Conservation (phyloP, 2,329 filamentous ascomycete species). For the Diplodia intermedia region DNA sequence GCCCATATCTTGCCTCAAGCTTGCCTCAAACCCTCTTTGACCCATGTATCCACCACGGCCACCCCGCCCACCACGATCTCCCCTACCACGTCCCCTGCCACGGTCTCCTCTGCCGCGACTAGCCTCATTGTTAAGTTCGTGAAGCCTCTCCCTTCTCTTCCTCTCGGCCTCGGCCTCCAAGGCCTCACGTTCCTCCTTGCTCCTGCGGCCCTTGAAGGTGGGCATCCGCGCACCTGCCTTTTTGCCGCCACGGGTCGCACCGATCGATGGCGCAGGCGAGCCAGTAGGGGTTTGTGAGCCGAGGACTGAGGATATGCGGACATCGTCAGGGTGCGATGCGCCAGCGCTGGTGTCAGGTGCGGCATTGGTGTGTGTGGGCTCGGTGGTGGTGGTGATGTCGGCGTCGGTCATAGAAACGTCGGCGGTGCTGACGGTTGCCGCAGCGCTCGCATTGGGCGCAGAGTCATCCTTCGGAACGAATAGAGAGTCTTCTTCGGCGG, state of each 20-base stretch:
- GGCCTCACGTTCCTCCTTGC: conserved; percentile 54
- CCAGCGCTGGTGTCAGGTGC: conserved; percentile 22
- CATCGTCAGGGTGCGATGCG: conserved; percentile 13
- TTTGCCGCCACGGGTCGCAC: conserved; percentile 41
- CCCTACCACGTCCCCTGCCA: conserved; percentile 40
- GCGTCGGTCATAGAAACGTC: conserved; percentile 27
- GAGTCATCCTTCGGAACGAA: conserved; percentile 33
- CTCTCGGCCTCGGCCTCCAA: conserved; percentile 50
- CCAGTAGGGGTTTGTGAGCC: conserved; percentile 20
- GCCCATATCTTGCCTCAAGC: conserved; percentile 18
- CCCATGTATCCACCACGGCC: conserved; percentile 53
- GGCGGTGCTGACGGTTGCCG: neutral
- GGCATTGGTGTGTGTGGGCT: conserved; percentile 1
- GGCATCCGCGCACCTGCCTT: conserved; percentile 44
- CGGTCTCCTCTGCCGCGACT: conserved; percentile 36
- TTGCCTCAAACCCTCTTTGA: conserved; percentile 4
- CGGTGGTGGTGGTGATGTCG: conserved; percentile 9
- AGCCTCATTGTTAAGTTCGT: conserved; percentile 44
- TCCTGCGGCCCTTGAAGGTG: conserved; percentile 53
- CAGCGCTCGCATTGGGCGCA: conserved; percentile 1
- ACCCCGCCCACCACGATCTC: conserved; percentile 40
- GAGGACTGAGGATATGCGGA: conserved; percentile 10
- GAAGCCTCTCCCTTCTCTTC: conserved; percentile 48
- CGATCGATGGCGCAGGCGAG: conserved; percentile 41
- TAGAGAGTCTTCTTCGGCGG: conserved; percentile 35